Conservation (phyloP, 139 green algal genomes). For the Eudorina sp. region DNA sequence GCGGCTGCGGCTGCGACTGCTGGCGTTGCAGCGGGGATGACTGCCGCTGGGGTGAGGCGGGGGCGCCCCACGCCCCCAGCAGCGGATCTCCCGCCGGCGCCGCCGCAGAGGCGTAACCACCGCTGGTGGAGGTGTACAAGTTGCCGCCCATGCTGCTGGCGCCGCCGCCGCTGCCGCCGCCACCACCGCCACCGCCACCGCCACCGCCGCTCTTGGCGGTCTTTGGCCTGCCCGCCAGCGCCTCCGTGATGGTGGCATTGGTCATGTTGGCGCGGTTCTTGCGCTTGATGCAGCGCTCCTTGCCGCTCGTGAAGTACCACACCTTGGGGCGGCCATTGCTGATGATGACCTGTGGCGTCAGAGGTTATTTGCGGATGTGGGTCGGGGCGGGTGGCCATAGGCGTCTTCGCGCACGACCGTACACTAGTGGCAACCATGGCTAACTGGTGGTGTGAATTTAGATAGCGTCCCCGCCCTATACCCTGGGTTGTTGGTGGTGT, state of each 20-base stretch:
- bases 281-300: constrained; percentile 50
- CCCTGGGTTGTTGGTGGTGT: no score
- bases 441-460: no score
- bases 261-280: constrained; percentile 33
- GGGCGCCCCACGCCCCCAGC: neutral
- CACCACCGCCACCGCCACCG: neutral
- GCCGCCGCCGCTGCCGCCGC: neutral
- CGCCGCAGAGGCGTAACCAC: neutral
- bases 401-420: no score
- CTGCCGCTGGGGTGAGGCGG: no score
- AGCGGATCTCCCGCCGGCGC: neutral
- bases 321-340: constrained; percentile 37
- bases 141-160: no score
- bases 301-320: constrained; percentile 62
- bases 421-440: no score
- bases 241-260: constrained; percentile 20
- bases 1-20: neutral
- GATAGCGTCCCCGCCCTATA: no score
- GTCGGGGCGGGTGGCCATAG: no score
- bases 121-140: no score
- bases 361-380: neutral
- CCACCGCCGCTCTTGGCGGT: neutral
- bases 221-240: neutral
- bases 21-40: neutral
- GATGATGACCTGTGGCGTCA: constrained; percentile 38